Conservation (phyloP, 2,329 filamentous ascomycete genomes). For the Neofusicoccum ribis region DNA sequence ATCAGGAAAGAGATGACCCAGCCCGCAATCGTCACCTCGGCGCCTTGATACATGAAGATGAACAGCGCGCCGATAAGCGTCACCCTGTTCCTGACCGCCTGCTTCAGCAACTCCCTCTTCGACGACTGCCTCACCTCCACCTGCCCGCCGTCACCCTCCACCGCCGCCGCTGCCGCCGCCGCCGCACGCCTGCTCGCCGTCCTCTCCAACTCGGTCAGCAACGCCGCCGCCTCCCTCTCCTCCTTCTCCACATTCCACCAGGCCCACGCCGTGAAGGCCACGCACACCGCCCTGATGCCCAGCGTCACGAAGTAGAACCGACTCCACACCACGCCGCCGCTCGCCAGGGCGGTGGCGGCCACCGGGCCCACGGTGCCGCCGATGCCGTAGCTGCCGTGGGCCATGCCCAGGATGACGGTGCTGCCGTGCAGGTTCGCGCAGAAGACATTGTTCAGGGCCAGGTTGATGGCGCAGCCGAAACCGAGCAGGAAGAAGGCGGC, state of each 20-base stretch:
- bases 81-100: constrained; percentile 54
- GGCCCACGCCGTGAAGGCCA: constrained; percentile 62
- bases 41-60: constrained; percentile 84
- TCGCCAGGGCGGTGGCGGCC: constrained; percentile 72
- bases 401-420: constrained; percentile 57
- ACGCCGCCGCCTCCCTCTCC: constrained; percentile 35
- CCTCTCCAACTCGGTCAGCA: constrained; percentile 43
- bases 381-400: constrained; percentile 64
- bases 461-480: constrained; percentile 51
- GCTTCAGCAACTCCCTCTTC: constrained; percentile 51
- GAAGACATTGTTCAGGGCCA: constrained; percentile 59
- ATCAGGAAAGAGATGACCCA: constrained; percentile 89
- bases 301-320: constrained; percentile 72
- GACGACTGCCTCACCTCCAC: constrained; percentile 52
- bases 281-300: constrained; percentile 57
- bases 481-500: constrained; percentile 67
- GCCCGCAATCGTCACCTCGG: constrained; percentile 79
- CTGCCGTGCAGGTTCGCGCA: constrained; percentile 54
- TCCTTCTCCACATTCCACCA: constrained; percentile 73
- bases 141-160: no score
- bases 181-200: constrained; percentile 59
- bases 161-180: constrained; percentile 48
- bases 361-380: constrained; percentile 64
- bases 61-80: constrained; percentile 76
- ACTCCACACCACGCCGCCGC: constrained; percentile 63